Conservation (phyloP, 2,329 filamentous ascomycete genomes). For the Botryosphaeria agaves region DNA sequence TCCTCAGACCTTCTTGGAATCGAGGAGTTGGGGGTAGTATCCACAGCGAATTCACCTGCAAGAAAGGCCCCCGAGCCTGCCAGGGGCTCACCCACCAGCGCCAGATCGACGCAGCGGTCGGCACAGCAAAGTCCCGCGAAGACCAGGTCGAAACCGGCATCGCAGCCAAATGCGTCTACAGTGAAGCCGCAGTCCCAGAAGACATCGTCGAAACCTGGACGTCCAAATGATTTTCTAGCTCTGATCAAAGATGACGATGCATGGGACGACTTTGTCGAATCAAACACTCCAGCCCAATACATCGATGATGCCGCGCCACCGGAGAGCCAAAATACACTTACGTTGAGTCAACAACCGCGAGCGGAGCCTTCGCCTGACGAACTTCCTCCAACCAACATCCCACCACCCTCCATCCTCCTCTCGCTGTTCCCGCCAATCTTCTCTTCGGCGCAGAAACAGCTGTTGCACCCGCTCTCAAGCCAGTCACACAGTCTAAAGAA, state of each 20-base stretch:
- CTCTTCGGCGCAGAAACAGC: conserved; percentile 40
- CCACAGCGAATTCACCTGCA: background rate
- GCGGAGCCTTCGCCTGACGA: conserved; percentile 8
- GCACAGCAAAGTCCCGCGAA: too few relatives aligned
- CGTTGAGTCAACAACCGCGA: conserved; percentile 1
- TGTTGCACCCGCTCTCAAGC: conserved; percentile 48
- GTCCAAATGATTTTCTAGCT: too few relatives aligned
- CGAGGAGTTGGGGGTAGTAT: background rate
- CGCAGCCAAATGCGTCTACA: too few relatives aligned
- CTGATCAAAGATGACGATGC: conserved; percentile 11
- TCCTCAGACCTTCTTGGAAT: background rate
- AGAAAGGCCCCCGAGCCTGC: background rate
- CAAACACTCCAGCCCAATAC: conserved; percentile 5
- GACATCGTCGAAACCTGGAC: too few relatives aligned
- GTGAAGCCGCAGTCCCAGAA: too few relatives aligned
- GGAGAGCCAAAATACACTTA: background rate
- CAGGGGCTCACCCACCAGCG: background rate
- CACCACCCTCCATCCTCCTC: conserved; percentile 70
- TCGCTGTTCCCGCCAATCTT: conserved; percentile 59
- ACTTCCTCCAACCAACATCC: conserved; percentile 65
- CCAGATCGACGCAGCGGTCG: background rate
- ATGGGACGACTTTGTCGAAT: conserved; percentile 27
- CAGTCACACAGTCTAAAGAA: conserved; percentile 41
- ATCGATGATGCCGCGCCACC: conserved; percentile 3
- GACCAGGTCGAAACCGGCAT: too few relatives aligned